Conservation (phyloP, 345 rosid species). For the Cardamine chenopodiifolia region DNA sequence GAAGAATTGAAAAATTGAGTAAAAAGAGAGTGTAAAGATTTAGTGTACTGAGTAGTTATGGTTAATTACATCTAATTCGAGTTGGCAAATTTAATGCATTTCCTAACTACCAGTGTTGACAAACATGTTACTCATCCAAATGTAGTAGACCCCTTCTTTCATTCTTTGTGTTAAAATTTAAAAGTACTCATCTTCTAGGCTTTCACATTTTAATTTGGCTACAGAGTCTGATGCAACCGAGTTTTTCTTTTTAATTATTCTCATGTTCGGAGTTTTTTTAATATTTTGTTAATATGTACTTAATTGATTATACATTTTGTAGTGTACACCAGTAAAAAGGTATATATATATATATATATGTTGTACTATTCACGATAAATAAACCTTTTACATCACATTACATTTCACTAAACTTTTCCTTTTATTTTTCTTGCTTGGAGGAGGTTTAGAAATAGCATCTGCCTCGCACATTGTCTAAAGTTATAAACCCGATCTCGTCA, state of each 20-base stretch:
- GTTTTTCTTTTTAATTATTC: not conserved
- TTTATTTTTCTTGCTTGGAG: too few relatives aligned
- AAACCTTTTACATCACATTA: not conserved
- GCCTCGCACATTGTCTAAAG: not conserved
- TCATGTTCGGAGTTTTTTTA: not conserved
- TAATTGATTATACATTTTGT: not conserved
- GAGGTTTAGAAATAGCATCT: constrained; percentile 17
- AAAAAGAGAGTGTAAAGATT: constrained; percentile 1
- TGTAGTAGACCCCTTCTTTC: constrained; percentile 40
- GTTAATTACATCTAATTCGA: constrained; percentile 42
- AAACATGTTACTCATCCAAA: constrained; percentile 36
- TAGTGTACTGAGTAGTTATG: constrained; percentile 13
- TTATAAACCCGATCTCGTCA: too few relatives aligned
- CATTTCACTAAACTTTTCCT: not conserved
- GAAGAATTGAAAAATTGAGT: constrained; percentile 7
- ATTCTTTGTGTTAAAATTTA: constrained; percentile 17
- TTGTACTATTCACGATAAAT: not conserved
- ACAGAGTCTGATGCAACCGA: not conserved
- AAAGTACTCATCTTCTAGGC: constrained; percentile 28
- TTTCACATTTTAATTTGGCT: constrained; percentile 16
- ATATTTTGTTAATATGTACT: constrained; percentile 10
- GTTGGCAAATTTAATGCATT: constrained; percentile 41
- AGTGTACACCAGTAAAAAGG: not conserved
- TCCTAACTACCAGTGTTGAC: constrained; percentile 41
- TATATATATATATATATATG: not conserved